Conservation (phyloP, 306 rosid genomes). For the Cucurbita maxima region DNA sequence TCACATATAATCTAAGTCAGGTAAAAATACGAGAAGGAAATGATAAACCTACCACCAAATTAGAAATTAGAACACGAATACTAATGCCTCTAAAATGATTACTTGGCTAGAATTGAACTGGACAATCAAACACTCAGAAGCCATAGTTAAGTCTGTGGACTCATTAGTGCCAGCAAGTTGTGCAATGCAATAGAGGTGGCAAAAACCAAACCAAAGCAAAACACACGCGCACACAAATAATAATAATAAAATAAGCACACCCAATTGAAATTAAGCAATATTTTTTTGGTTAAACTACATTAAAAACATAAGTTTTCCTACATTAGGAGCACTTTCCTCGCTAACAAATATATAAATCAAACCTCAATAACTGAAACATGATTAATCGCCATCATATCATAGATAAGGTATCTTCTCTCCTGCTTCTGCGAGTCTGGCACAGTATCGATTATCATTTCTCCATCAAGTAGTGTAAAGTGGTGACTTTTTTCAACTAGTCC, state of each 20-base stretch:
- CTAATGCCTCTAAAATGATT: background rate
- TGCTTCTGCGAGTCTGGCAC: constrained; percentile 74
- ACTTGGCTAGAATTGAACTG: background rate
- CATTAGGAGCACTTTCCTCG: background rate
- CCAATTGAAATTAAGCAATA: background rate
- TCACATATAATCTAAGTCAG: background rate
- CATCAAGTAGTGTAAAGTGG: constrained; percentile 80
- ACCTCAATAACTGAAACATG: constrained; percentile 61
- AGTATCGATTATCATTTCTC: constrained; percentile 90
- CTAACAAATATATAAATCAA: constrained; percentile 1
- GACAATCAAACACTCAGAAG: background rate
- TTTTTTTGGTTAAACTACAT: background rate
- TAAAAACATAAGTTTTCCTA: background rate
- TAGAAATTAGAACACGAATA: background rate
- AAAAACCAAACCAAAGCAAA: background rate
- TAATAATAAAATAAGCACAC: background rate
- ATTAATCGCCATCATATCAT: constrained; percentile 78
- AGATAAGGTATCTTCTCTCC: constrained; percentile 91
- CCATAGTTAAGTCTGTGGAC: background rate
- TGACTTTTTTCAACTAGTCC: constrained; percentile 56
- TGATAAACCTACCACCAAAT: background rate
- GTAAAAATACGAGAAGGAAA: background rate
- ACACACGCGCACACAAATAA: background rate
- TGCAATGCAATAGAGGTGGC: background rate
- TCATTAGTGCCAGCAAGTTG: background rate